phyloP scores from a whole-genome alignment of 768 basidiomycete species.

The Boletus edulis region DNA sequence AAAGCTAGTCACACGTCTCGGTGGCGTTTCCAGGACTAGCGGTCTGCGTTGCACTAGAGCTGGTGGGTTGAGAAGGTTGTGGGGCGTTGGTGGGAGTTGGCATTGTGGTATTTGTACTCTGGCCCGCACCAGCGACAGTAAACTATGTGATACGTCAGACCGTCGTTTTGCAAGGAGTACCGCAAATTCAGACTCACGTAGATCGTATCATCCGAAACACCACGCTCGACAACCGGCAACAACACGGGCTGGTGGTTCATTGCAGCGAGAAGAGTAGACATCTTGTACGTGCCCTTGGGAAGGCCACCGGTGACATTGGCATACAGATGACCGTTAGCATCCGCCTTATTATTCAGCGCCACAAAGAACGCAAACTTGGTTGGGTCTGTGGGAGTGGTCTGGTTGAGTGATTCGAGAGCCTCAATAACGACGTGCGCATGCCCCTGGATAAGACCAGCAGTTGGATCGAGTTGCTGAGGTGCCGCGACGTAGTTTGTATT shows the following conservation, averaged over 20 bases:
- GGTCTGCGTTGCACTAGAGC: background rate
- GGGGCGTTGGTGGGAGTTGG: background rate
- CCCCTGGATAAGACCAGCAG: conserved; percentile 52
- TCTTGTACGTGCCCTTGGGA: conserved; percentile 48
- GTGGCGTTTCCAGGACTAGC: background rate
- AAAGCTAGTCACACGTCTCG: conserved; percentile 1
- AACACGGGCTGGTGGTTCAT: conserved; percentile 45
- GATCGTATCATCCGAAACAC: conserved; percentile 39
- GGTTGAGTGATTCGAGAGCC: conserved; percentile 43
- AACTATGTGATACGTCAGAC: conserved; percentile 22
- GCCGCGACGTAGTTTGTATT: conserved; percentile 51
- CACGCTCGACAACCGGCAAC: conserved; percentile 39
- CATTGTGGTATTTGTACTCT: conserved; percentile 13
- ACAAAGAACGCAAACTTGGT: conserved; percentile 58
- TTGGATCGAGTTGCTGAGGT: conserved; percentile 48
- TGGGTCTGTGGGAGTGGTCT: conserved; percentile 50
- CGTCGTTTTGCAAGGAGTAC: background rate
- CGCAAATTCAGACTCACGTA: conserved; percentile 31
- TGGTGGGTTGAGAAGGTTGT: conserved; percentile 1
- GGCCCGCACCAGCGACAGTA: conserved; percentile 17
- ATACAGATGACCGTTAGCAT: conserved; percentile 44
- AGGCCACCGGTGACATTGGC: conserved; percentile 53
- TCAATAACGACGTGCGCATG: conserved; percentile 66
- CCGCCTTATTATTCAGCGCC: conserved; percentile 43
- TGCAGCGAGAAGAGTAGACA: conserved; percentile 43